phyloP scores from a whole-genome alignment of 73 alveolate species.

The Halteria grandinella region DNA sequence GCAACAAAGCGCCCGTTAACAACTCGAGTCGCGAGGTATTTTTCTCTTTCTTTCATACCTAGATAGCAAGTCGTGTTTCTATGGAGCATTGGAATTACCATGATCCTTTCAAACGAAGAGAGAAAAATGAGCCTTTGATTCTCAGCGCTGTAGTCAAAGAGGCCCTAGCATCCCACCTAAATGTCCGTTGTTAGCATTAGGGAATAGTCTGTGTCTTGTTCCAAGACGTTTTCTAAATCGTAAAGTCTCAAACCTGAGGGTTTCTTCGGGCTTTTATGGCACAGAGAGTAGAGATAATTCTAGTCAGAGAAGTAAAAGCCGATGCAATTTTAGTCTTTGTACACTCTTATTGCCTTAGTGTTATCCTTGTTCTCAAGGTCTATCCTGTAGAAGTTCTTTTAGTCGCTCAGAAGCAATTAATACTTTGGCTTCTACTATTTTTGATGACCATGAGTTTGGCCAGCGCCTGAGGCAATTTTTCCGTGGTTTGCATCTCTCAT shows the following conservation, averaged over 20 bases:
- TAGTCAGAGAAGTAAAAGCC: constrained; percentile 19
- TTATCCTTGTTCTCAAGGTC: no score
- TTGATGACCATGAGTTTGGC: no score
- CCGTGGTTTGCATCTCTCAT: no score
- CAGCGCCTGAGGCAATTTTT: no score
- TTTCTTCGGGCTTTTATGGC: background rate
- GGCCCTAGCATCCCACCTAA: constrained; percentile 3
- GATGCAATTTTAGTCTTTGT: background rate
- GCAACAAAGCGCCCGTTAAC: constrained; percentile 5
- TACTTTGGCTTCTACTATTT: no score
- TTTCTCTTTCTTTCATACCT: constrained; percentile 13
- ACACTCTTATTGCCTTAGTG: no score
- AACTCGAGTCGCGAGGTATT: constrained; percentile 9
- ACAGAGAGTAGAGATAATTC: background rate
- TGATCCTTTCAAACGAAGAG: background rate
- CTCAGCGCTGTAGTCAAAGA: constrained; percentile 12
- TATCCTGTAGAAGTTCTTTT: no score
- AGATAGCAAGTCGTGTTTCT: constrained; percentile 7
- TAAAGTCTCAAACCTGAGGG: background rate
- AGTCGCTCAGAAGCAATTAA: no score
- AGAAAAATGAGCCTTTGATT: constrained; percentile 15
- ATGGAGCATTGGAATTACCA: constrained; percentile 10
- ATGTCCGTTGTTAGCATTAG: background rate
- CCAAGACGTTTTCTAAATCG: background rate
- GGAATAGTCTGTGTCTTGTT: background rate